Percentiles rank a stretch among this genome's conserved stretches.
Conservation (phyloP, 768 basidiomycete genomes). For the Lactarius sanguifluus region DNA sequence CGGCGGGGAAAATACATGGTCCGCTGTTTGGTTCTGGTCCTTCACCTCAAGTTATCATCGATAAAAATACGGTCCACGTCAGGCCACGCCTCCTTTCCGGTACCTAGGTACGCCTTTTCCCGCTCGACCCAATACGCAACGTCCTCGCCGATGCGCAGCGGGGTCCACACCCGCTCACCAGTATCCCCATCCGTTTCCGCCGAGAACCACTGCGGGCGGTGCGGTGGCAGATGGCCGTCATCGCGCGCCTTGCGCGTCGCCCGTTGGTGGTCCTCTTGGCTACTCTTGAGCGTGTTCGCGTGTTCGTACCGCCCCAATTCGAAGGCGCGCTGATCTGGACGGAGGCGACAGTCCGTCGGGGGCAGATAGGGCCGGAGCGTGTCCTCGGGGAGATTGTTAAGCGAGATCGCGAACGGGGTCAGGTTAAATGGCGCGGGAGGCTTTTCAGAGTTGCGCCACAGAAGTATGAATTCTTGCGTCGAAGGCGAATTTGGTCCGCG, state of each 20-base stretch:
- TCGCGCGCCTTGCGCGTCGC: slow-evolving; percentile 72
- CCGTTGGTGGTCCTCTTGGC: slow-evolving; percentile 82
- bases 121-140: slow-evolving; percentile 87
- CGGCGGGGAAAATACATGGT: slow-evolving; percentile 33
- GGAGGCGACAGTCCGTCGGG: slow-evolving; percentile 89
- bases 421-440: slow-evolving; percentile 86
- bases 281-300: slow-evolving; percentile 75
- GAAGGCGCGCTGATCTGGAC: slow-evolving; percentile 94
- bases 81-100: slow-evolving; percentile 52
- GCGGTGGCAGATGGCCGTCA: slow-evolving; percentile 65
- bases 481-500: slow-evolving; percentile 45
- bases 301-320: slow-evolving; percentile 84
- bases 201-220: slow-evolving; percentile 85
- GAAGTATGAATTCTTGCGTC: slow-evolving; percentile 74
- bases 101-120: slow-evolving; percentile 54
- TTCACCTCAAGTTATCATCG: slow-evolving; percentile 46
- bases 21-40: slow-evolving; percentile 51
- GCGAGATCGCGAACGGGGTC: slow-evolving; percentile 89
- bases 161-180: slow-evolving; percentile 85
- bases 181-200: slow-evolving; percentile 85
- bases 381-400: slow-evolving; percentile 82
- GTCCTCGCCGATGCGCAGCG: slow-evolving; percentile 48
- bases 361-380: slow-evolving; percentile 70
- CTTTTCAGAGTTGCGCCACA: slow-evolving; percentile 94
- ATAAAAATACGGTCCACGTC: slow-evolving; percentile 83